phyloP scores from a whole-genome alignment of 257 asterid species.

The Solanum sejunctum region DNA sequence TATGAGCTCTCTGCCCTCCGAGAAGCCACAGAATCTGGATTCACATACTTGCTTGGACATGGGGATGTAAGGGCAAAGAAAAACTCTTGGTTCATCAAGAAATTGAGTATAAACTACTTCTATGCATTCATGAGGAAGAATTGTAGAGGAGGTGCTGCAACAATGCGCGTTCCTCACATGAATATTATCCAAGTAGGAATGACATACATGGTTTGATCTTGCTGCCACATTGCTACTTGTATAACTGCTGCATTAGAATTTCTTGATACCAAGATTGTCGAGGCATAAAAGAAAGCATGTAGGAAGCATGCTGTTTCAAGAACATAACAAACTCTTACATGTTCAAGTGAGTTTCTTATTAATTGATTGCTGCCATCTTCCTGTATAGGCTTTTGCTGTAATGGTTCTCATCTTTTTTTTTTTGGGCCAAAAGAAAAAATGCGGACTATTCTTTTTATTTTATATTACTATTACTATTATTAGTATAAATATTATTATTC shows the following conservation, averaged over 20 bases:
- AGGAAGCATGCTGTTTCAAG: not conserved
- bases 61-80: conserved; percentile 86
- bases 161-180: conserved; percentile 84
- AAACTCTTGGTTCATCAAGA: conserved; percentile 66
- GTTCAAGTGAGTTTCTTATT: not conserved
- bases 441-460: not conserved
- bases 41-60: conserved; percentile 76
- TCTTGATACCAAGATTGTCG: not conserved
- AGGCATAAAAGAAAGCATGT: not conserved
- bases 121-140: conserved; percentile 83
- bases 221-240: not conserved
- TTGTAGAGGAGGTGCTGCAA: conserved; percentile 95
- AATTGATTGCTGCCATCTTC: not conserved
- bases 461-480: no score
- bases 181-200: conserved; percentile 66
- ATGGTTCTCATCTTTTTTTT: not conserved
- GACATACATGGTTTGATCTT: conserved; percentile 77
- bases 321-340: not conserved
- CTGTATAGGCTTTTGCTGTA: not conserved
- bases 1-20: conserved; percentile 70
- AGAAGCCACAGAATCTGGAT: conserved; percentile 76
- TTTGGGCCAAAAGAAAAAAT: not conserved
- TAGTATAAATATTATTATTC: no score
- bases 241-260: not conserved
- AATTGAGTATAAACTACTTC: conserved; percentile 65